Evolutionary conservation across 169 alveolate genomes (phyloP), one percentile per base, ranked within the genome.

Genomic region (Eimeria sp.): DNA sequence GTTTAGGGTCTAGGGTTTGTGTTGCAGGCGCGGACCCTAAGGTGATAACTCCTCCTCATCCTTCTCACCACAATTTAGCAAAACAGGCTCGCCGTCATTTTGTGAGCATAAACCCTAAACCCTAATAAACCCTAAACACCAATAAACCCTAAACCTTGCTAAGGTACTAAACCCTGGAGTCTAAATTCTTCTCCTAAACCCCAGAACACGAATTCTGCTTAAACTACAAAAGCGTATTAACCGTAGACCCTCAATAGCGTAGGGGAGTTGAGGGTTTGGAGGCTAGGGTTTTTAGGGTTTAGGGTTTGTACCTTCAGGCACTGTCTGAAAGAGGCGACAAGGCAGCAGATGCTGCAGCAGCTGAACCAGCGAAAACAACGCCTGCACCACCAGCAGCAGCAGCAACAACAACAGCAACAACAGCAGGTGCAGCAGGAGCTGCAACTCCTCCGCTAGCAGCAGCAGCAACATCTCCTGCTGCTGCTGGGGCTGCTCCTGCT

Each of bases 11-110:
- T 9, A 67, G 76, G 76, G 76, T 67, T 67, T 67, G 84, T 75
- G 84, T 51, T 25, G 61, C 54, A 75, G 84, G 84, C 47, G 30
- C 84, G 51, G 84, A 75, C 54, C 84, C 84, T 20, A 75, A 75
- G 84, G n/a, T 75, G 84, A 75, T 75, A n/a, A 45, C 54, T 30
- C 84, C 84, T 75, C 84, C 84, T 9, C 84, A 75, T 30, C 84
- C 84, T 34, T 75, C 84, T 30, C 84, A 75, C 84, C 84, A 75
- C 27, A 75, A 45, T n/a, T 51, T 75, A 10, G 84, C 84, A 51
- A 30, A 75, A 57, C 84, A 75, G 34, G 84, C 84, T 16, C 84
- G 84, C 54, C 84, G 54, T 30, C 84, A 75, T 51, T 75, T 75
- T 30, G 84, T 75, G 34, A 13, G 78, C 16, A 14, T 14, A 54